These are phyloP conservation scores for Nymphaea thermarum DNA, from an alignment of 164 flowering plant genomes.

Conservation along the genomic window DNA sequence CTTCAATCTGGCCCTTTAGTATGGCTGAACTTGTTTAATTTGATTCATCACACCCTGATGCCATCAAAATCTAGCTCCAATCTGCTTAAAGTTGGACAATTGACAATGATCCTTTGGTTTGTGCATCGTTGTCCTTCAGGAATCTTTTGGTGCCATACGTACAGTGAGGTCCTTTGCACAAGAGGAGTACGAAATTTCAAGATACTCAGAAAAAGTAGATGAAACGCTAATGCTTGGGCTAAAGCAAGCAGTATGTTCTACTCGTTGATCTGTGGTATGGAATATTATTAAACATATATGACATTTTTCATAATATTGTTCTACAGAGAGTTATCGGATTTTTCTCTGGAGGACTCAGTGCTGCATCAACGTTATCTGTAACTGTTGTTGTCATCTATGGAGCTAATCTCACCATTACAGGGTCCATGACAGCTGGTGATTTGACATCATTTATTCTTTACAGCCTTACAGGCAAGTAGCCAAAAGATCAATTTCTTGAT, in stretches of 20 bases:
- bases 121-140: slow-evolving; percentile 25
- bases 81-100: too few species aligned
- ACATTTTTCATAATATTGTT: slow-evolving; percentile 2
- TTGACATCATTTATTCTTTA: slow-evolving; percentile 69
- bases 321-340: slow-evolving; percentile 74
- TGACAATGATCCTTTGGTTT: too few species aligned
- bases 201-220: slow-evolving; percentile 80
- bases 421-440: slow-evolving; percentile 60
- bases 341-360: slow-evolving; percentile 83
- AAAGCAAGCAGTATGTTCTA: slow-evolving; percentile 74
- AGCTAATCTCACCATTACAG: slow-evolving; percentile 72
- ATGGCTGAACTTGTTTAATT: too few species aligned
- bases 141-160: slow-evolving; percentile 91
- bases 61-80: too few species aligned
- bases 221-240: slow-evolving; percentile 86
- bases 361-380: slow-evolving; percentile 89
- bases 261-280: neutral
- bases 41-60: too few species aligned
- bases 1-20: too few species aligned
- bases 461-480: slow-evolving; percentile 56
- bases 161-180: slow-evolving; percentile 97
- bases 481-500: too few species aligned
- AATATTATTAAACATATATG: neutral
- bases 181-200: slow-evolving; percentile 58
- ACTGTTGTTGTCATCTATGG: slow-evolving; percentile 85